These are phyloP conservation scores for Plasmodium billcollinsi DNA, from an alignment of 169 alveolate genomes.

Conservation along the genomic window DNA sequence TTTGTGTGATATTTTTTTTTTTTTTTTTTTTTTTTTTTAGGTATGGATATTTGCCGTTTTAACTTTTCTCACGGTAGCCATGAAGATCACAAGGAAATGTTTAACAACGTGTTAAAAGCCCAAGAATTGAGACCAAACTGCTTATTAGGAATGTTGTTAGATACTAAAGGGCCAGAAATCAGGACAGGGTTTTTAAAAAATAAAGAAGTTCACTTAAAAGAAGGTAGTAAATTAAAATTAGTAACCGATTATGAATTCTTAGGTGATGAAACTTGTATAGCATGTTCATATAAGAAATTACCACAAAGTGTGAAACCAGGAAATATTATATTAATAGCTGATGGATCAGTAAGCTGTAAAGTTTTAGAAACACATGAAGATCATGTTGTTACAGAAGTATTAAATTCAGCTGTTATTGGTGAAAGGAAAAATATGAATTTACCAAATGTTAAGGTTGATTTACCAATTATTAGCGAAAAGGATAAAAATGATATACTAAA, in stretches of 20 bases:
- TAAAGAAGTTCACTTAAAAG: constrained; percentile 90
- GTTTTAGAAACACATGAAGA: constrained; percentile 92
- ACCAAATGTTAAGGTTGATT: constrained; percentile 97
- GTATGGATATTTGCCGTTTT: constrained; percentile 98
- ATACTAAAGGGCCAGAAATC: constrained; percentile 99
- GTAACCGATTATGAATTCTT: constrained; percentile 94
- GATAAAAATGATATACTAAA: constrained; percentile 97
- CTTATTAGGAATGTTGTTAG: constrained; percentile 95
- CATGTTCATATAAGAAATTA: constrained; percentile 95
- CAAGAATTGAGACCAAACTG: constrained; percentile 94
- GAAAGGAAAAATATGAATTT: constrained; percentile 98
- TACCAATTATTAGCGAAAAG: constrained; percentile 98
- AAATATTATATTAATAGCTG: constrained; percentile 96
- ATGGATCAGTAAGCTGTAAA: constrained; percentile 95
- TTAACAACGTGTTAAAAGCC: constrained; percentile 93
- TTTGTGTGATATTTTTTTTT: not conserved
- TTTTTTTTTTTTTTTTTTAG: constrained; percentile 78
- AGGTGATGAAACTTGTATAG: constrained; percentile 94
- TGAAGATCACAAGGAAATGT: constrained; percentile 93
- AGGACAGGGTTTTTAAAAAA: constrained; percentile 97
- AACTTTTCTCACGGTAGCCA: constrained; percentile 99
- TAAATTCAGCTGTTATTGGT: constrained; percentile 95
- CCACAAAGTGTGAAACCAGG: constrained; percentile 96
- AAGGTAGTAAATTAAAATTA: constrained; percentile 94
- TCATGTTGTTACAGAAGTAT: constrained; percentile 90